Conservation (phyloP, 768 basidiomycete genomes). For the Pulveroboletus sp. region DNA sequence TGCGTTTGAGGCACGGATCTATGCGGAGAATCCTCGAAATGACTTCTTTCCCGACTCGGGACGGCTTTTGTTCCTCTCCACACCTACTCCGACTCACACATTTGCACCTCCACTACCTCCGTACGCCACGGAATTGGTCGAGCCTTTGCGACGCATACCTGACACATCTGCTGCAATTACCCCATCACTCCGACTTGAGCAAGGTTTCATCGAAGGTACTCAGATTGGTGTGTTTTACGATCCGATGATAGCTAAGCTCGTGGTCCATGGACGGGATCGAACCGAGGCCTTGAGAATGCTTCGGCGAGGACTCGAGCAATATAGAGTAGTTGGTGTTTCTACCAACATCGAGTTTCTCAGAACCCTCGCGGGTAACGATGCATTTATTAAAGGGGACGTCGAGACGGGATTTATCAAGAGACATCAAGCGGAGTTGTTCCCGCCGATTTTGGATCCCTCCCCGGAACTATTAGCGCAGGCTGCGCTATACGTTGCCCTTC, state of each 20-base stretch:
- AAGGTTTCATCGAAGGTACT: constrained; percentile 77
- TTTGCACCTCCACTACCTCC: constrained; percentile 50
- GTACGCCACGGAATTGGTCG: constrained; percentile 22
- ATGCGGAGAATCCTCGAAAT: constrained; percentile 92
- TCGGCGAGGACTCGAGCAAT: constrained; percentile 77
- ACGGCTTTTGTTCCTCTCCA: constrained; percentile 70
- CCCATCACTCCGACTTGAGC: constrained; percentile 79
- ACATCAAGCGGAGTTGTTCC: constrained; percentile 80
- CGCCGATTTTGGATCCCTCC: constrained; percentile 51
- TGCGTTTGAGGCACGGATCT: constrained; percentile 92
- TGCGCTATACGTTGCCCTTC: constrained; percentile 68
- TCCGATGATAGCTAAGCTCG: constrained; percentile 88
- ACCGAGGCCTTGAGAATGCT: constrained; percentile 80
- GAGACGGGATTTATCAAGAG: constrained; percentile 96
- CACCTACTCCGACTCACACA: constrained; percentile 65
- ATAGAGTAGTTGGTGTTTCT: constrained; percentile 84
- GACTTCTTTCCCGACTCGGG: constrained; percentile 93
- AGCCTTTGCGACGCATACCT: constrained; percentile 21
- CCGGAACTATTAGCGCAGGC: constrained; percentile 71
- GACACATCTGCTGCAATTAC: constrained; percentile 28
- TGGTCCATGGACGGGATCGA: constrained; percentile 82
- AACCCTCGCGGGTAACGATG: constrained; percentile 66
- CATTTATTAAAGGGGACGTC: constrained; percentile 75
- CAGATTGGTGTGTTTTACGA: constrained; percentile 88
- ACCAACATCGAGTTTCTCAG: constrained; percentile 90